Conservation (phyloP, 257 asterid species). For the Parsonsia alboflavescens region DNA sequence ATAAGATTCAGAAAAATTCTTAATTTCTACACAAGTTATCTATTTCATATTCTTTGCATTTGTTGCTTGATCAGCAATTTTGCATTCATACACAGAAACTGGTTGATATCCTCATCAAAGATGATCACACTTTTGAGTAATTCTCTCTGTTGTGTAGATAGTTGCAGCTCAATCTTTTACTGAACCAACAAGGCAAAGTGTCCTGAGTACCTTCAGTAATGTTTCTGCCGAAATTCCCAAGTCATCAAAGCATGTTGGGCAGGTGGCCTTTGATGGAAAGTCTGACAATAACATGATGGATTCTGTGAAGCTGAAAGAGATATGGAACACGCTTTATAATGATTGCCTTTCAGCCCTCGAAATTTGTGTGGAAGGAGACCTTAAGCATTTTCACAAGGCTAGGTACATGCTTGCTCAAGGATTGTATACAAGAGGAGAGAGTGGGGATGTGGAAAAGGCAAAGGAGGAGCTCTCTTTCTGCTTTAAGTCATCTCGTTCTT, state of each 20-base stretch:
- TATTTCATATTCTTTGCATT: neutral
- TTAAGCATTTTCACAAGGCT: constrained; percentile 96
- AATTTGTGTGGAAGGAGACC: constrained; percentile 96
- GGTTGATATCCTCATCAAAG: neutral
- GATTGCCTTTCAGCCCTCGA: constrained; percentile 94
- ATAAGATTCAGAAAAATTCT: neutral
- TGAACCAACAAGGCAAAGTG: constrained; percentile 54
- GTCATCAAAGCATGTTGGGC: constrained; percentile 34
- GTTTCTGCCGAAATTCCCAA: constrained; percentile 38
- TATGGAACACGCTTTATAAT: constrained; percentile 71
- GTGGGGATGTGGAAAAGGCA: constrained; percentile 85
- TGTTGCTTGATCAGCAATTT: constrained; percentile 5
- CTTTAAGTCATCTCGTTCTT: constrained; percentile 87
- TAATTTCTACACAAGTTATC: neutral
- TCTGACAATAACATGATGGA: constrained; percentile 23
- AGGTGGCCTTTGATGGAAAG: constrained; percentile 30
- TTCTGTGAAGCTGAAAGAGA: constrained; percentile 41
- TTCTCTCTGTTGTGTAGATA: constrained; percentile 40
- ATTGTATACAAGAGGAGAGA: constrained; percentile 60
- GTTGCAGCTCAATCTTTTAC: constrained; percentile 65
- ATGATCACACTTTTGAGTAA: neutral
- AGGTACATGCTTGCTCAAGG: constrained; percentile 96
- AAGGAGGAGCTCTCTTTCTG: constrained; percentile 96
- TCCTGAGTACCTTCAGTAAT: constrained; percentile 34
- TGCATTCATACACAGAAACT: neutral